Evolutionary conservation across 345 rosid species (phyloP).

Genomic region (Combretum micranthum): DNA sequence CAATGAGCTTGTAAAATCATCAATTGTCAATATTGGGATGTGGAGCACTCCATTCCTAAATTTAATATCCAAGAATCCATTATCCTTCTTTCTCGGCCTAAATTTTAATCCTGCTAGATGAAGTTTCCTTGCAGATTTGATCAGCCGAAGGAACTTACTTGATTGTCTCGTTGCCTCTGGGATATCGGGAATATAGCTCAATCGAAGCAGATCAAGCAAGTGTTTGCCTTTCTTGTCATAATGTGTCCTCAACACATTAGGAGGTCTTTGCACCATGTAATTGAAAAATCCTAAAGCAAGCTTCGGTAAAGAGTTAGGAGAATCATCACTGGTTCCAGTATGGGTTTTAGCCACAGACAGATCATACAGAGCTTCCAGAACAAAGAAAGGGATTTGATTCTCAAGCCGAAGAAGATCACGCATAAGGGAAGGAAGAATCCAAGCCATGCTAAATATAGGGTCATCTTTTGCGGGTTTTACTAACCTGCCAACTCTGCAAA

Average conservation of each 20-base stretch:
- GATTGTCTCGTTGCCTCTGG: slow-evolving; percentile 2
- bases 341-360: slow-evolving; percentile 1
- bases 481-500: slow-evolving; percentile 33
- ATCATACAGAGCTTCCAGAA: slow-evolving; percentile 32
- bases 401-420: slow-evolving; percentile 47
- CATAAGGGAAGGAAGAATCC: slow-evolving; percentile 36
- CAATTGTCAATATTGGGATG: slow-evolving; percentile 36
- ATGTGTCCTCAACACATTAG: slow-evolving; percentile 16
- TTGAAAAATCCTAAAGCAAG: slow-evolving; percentile 42
- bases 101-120: slow-evolving; percentile 34
- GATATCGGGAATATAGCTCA: slow-evolving; percentile 26
- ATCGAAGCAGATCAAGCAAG: slow-evolving; percentile 44
- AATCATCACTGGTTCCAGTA: neutral
- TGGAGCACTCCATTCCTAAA: slow-evolving; percentile 34
- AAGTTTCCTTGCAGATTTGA: slow-evolving; percentile 20
- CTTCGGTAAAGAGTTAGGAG: slow-evolving; percentile 17
- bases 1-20: slow-evolving; percentile 29
- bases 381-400: slow-evolving; percentile 52
- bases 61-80: slow-evolving; percentile 40
- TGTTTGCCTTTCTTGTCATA: slow-evolving; percentile 22
- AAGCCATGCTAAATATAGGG: slow-evolving; percentile 38
- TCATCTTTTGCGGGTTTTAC: slow-evolving; percentile 29
- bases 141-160: slow-evolving; percentile 12
- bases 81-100: slow-evolving; percentile 17
- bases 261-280: slow-evolving; percentile 23